Percentiles rank a stretch among this genome's conserved stretches.
These are phyloP conservation scores for Claviceps pusilla DNA, from an alignment of 2,329 filamentous ascomycete genomes.

Conservation along the genomic window DNA sequence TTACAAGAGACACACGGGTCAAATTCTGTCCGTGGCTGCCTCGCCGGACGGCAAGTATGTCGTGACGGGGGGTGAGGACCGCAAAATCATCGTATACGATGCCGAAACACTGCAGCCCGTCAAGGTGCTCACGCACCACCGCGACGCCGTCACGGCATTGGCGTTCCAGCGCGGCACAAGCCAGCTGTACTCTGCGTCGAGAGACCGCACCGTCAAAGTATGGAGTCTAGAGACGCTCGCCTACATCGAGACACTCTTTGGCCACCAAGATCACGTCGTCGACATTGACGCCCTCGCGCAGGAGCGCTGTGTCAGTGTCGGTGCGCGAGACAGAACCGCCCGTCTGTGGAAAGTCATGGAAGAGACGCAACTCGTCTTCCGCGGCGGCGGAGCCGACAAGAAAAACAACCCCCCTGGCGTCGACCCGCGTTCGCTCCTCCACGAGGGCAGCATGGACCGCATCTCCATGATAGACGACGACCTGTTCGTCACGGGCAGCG, in stretches of 20 bases:
- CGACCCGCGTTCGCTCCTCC: constrained; percentile 39
- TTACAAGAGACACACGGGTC: constrained; percentile 63
- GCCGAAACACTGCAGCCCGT: constrained; percentile 63
- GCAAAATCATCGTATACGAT: constrained; percentile 76
- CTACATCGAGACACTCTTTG: constrained; percentile 90
- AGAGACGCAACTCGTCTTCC: constrained; percentile 88
- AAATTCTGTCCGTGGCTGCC: constrained; percentile 71
- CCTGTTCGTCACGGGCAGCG: constrained; percentile 82
- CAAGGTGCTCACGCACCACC: constrained; percentile 79
- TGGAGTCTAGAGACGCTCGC: constrained; percentile 87
- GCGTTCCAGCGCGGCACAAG: constrained; percentile 79
- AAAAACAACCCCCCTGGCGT: constrained; percentile 31
- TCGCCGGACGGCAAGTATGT: constrained; percentile 83
- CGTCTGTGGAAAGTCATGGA: constrained; percentile 92
- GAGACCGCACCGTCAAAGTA: constrained; percentile 86
- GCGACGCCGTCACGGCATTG: constrained; percentile 71
- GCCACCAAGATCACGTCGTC: constrained; percentile 82
- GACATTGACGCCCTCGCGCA: constrained; percentile 70
- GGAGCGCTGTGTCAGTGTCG: constrained; percentile 82
- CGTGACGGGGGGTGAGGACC: constrained; percentile 76
- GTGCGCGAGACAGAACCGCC: constrained; percentile 79
- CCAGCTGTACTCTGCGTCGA: constrained; percentile 80
- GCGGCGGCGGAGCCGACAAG: constrained; percentile 57
- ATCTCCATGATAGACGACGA: constrained; percentile 79
- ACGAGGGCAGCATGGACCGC: constrained; percentile 78